Conservation (phyloP, 371 early-diverging fungal genomes). For the Massospora cicadina region DNA sequence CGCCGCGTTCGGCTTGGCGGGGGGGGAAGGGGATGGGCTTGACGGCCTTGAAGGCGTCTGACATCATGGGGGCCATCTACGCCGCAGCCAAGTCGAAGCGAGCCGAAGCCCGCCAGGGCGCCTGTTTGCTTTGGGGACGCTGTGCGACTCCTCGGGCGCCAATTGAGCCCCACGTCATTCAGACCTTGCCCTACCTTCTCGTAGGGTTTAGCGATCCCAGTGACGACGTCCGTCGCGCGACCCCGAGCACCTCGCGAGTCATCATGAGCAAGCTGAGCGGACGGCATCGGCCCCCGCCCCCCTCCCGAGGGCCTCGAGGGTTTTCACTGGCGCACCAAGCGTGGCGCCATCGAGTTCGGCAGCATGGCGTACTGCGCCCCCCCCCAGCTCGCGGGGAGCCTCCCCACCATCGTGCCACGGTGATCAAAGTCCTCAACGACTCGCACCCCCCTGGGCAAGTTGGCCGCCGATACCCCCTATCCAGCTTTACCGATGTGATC, state of each 20-base stretch:
- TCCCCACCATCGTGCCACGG: slow-evolving; percentile 84
- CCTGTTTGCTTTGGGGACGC: slow-evolving; percentile 84
- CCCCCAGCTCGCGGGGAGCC: slow-evolving; percentile 74
- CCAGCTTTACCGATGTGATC: slow-evolving; percentile 82
- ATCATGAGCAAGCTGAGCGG: slow-evolving; percentile 93
- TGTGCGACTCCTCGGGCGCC: slow-evolving; percentile 70
- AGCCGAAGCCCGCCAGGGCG: slow-evolving; percentile 69
- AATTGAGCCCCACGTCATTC: slow-evolving; percentile 96
- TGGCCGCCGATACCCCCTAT: slow-evolving; percentile 74
- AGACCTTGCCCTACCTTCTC: slow-evolving; percentile 74
- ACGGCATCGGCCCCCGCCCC: slow-evolving; percentile 87
- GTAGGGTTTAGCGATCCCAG: slow-evolving; percentile 74
- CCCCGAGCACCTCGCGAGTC: slow-evolving; percentile 72
- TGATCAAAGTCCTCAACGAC: slow-evolving; percentile 80
- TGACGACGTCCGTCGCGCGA: slow-evolving; percentile 79
- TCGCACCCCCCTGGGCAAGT: slow-evolving; percentile 83
- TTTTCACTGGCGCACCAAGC: slow-evolving; percentile 90
- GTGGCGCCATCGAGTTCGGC: slow-evolving; percentile 84
- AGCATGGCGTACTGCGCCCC: slow-evolving; percentile 93
- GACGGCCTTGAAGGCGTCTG: slow-evolving; percentile 60
- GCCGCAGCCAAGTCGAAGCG: slow-evolving; percentile 63
- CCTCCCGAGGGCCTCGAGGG: slow-evolving; percentile 73
- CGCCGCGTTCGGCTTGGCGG: slow-evolving; percentile 93
- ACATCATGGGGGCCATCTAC: slow-evolving; percentile 62
- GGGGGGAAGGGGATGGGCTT: slow-evolving; percentile 87